phyloP scores from a whole-genome alignment of 1,139 yeast genomes.

The Pneumocystis murina region DNA sequence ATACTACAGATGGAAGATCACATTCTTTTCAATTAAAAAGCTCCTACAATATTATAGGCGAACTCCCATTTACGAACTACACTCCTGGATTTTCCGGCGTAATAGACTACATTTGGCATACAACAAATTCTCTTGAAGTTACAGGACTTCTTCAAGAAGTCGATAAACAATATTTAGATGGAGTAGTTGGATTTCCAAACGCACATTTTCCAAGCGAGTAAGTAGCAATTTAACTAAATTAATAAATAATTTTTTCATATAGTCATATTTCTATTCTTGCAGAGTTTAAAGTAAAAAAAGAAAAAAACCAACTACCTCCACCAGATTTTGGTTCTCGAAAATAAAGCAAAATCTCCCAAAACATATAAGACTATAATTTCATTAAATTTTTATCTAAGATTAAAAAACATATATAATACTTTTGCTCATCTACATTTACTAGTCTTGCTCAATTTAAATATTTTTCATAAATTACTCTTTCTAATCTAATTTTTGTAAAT shows the following conservation, averaged over 20 bases:
- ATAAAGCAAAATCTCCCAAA: background rate
- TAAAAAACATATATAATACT: background rate
- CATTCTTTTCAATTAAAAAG: slow-evolving; percentile 73
- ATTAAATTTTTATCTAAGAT: background rate
- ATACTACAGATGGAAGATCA: slow-evolving; percentile 75
- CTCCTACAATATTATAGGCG: slow-evolving; percentile 72
- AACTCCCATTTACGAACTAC: slow-evolving; percentile 84
- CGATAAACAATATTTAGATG: slow-evolving; percentile 59
- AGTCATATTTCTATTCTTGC: slow-evolving; percentile 14
- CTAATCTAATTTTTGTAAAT: background rate
- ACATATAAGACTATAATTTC: background rate
- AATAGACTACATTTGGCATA: slow-evolving; percentile 91
- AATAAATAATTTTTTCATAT: background rate
- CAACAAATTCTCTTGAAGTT: slow-evolving; percentile 63
- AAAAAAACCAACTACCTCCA: background rate
- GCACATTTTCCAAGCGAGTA: slow-evolving; percentile 93
- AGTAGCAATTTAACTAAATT: slow-evolving; percentile 34
- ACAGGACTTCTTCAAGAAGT: slow-evolving; percentile 75
- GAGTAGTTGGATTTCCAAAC: slow-evolving; percentile 84
- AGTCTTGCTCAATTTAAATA: background rate
- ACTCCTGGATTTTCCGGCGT: slow-evolving; percentile 87
- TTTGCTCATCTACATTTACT: background rate
- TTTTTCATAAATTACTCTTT: background rate
- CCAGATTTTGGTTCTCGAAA: slow-evolving; percentile 1
- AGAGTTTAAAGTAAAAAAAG: slow-evolving; percentile 12